Evolutionary conservation across 805 yeast species (phyloP).

Genomic region (Saccharomycopsis amapae): DNA sequence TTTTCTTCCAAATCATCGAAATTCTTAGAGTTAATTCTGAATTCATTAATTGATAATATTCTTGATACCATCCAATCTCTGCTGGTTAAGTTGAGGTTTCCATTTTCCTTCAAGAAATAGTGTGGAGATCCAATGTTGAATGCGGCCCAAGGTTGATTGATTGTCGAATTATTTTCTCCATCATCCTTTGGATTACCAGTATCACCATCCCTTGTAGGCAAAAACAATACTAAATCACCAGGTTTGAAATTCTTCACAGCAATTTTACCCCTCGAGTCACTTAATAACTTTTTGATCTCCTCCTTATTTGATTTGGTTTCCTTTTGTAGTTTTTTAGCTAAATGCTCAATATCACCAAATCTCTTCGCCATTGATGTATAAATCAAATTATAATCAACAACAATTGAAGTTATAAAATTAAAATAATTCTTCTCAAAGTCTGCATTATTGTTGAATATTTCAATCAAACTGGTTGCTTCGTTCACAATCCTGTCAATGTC

Average conservation of each 20-base stretch:
- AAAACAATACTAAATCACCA: slow-evolving; percentile 76
- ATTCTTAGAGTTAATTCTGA: slow-evolving; percentile 41
- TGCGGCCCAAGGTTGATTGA: slow-evolving; percentile 78
- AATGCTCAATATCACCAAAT: slow-evolving; percentile 80
- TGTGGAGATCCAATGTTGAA: slow-evolving; percentile 87
- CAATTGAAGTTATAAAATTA: slow-evolving; percentile 21
- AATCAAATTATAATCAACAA: slow-evolving; percentile 26
- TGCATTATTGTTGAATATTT: slow-evolving; percentile 23
- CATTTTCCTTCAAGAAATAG: slow-evolving; percentile 53
- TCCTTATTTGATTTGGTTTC: slow-evolving; percentile 48
- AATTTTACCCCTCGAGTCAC: slow-evolving; percentile 43
- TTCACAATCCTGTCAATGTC: slow-evolving; percentile 18
- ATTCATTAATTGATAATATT: slow-evolving; percentile 50
- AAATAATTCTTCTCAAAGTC: slow-evolving; percentile 26
- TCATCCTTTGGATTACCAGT: slow-evolving; percentile 21
- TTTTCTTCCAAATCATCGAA: slow-evolving; percentile 36
- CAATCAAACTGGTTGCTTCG: slow-evolving; percentile 10
- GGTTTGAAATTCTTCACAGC: slow-evolving; percentile 58
- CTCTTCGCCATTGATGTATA: slow-evolving; percentile 54
- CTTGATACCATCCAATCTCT: slow-evolving; percentile 84
- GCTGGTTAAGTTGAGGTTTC: slow-evolving; percentile 25
- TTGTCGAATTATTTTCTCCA: slow-evolving; percentile 18
- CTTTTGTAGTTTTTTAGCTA: slow-evolving; percentile 78
- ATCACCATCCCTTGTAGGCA: slow-evolving; percentile 61
- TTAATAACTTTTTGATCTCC: slow-evolving; percentile 24